Base-by-base conservation (phyloP, 192 early-diverging fungal genomes). In the Podila epicladia region DNA sequence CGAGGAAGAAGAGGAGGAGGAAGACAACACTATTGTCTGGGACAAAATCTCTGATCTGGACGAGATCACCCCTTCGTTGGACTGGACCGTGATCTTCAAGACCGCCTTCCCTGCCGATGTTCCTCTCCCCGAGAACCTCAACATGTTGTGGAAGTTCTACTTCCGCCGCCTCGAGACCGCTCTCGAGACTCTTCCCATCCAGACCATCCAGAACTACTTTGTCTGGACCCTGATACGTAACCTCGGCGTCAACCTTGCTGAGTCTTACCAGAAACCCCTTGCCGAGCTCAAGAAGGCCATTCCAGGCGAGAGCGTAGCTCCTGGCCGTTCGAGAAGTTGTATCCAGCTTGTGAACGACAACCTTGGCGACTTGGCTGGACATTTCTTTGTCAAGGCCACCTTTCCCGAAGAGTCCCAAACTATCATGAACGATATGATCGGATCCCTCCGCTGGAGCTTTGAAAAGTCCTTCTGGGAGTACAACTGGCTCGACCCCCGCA, bases 401-500 rank as follows among this genome's bases (percentile, higher is more conserved):
- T 86, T 86, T 49, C 53, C 69, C 1, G 65, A 82, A 0, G 64
- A 80, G 22, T 64, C 83, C 9, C 75, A 75, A 12, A 26, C 68
- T 24, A 74, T 67, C n/a, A 83, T 87, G 20, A 74, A 83, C 19
- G 82, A 82, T 13, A 82, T 89, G 59, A 77, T 86, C 2, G 65
- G 67, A 11, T 70, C 74, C 15, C 74, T 89, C 31, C 82, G 82
- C 17, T 55, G 72, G 26, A 80, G 58, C 9, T 89, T 86, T 65
- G 58, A 82, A 9, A 69, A 80, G 13, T 33, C 63, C 17, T 72
- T 89, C 20, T 74, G 82, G 48, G n/a, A 72, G 19, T 64, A 87
- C 15, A 38, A 66, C 13, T 89, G 88, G 88, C 51, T 89, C 20
- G 88, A 89, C 72, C 53, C 68, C 31, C 65, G n/a, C 1, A 89